These are phyloP conservation scores for Kwoniella heveanensis DNA, from an alignment of 768 basidiomycete species.

Conservation along the genomic window DNA sequence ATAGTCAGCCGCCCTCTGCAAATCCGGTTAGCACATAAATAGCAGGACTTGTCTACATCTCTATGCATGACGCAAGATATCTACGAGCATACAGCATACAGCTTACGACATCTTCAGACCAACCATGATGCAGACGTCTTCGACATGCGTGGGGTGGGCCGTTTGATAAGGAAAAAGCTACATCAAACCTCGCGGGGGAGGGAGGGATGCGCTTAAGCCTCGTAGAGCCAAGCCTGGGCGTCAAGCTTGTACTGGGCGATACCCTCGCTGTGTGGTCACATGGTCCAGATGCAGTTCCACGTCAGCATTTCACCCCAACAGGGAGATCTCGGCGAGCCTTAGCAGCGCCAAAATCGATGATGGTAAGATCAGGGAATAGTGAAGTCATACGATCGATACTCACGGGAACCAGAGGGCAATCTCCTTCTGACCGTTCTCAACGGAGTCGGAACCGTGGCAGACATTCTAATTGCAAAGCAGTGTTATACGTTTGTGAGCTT, in stretches of 20 bases:
- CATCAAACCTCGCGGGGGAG: neutral
- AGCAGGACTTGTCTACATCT: neutral
- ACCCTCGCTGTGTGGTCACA: conserved; percentile 36
- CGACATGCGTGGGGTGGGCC: no score
- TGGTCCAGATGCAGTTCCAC: no score
- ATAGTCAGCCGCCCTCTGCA: no score
- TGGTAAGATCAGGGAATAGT: no score
- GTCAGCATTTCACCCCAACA: no score
- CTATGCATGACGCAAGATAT: neutral
- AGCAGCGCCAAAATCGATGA: no score
- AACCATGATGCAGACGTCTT: no score
- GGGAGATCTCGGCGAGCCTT: no score
- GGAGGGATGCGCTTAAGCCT: conserved; percentile 23
- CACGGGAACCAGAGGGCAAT: conserved; percentile 72
- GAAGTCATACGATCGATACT: no score
- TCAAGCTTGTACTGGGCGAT: conserved; percentile 53
- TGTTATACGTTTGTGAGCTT: no score
- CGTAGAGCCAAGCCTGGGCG: conserved; percentile 46
- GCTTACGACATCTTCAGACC: no score
- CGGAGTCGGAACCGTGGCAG: conserved; percentile 58
- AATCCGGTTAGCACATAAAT: no score
- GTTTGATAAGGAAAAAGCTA: neutral
- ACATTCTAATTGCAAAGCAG: conserved; percentile 54
- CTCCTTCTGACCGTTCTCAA: conserved; percentile 72
- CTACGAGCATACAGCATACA: neutral